These are phyloP conservation scores for Aquilaria yunnanensis DNA, from an alignment of 345 rosid genomes.

Conservation along the genomic window DNA sequence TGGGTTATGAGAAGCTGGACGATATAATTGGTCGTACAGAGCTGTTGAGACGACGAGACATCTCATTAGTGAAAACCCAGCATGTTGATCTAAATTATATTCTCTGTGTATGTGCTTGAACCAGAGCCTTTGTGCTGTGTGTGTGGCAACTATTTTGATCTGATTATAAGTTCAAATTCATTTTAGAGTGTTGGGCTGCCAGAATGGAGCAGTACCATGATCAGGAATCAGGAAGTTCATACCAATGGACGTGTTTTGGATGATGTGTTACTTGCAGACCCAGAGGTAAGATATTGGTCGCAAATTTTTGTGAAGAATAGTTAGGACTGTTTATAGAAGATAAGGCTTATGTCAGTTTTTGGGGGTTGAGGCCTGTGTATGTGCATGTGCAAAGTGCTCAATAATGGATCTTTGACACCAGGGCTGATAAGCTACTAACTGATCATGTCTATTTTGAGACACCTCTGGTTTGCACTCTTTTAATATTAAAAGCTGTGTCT, in stretches of 20 bases:
- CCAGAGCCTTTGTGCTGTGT: conserved; percentile 7
- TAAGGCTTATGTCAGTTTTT: too few species aligned
- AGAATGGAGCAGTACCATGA: conserved; percentile 81
- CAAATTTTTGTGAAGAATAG: not conserved
- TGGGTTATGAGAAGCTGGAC: conserved; percentile 90
- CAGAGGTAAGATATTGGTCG: conserved; percentile 46
- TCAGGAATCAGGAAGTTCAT: conserved; percentile 89
- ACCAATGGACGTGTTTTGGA: conserved; percentile 84
- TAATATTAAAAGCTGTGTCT: conserved; percentile 1
- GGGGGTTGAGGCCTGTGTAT: too few species aligned
- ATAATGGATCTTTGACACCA: not conserved
- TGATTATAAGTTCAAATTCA: conserved; percentile 8
- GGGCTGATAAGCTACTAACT: not conserved
- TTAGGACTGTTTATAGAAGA: too few species aligned
- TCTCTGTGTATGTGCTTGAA: conserved; percentile 50
- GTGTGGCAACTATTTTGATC: conserved; percentile 5
- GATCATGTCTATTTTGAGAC: conserved; percentile 1
- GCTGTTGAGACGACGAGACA: conserved; percentile 72
- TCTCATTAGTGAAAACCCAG: conserved; percentile 96
- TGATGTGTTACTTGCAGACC: conserved; percentile 71
- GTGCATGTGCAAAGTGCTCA: too few species aligned
- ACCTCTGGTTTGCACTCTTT: not conserved
- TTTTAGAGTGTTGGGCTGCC: conserved; percentile 79
- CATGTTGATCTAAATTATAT: conserved; percentile 88
- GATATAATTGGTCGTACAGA: conserved; percentile 87